These are phyloP conservation scores for Boletus vinaceobasis DNA, from an alignment of 768 basidiomycete species.

Conservation along the genomic window DNA sequence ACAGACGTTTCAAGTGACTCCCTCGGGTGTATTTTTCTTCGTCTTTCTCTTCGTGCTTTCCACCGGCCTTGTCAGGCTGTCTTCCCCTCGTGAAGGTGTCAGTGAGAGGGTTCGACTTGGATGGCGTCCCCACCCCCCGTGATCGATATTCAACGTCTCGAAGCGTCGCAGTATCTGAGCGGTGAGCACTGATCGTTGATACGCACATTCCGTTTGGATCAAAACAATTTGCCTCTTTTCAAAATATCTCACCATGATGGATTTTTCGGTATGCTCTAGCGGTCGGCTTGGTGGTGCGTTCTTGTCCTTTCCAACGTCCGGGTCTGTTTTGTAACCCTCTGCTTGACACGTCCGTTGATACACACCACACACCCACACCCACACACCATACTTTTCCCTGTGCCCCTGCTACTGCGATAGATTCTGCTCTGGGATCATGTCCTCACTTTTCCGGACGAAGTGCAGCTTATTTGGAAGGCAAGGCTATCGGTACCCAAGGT, in stretches of 20 bases:
- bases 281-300: slow-evolving; percentile 25
- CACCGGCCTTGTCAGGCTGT: background rate
- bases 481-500: slow-evolving; percentile 27
- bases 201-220: background rate
- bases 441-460: slow-evolving; percentile 34
- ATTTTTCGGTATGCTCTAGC: slow-evolving; percentile 3
- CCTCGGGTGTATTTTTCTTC: background rate
- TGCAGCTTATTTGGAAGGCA: slow-evolving; percentile 32
- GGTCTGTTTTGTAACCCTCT: background rate
- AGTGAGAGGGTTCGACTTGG: background rate
- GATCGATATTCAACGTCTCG: slow-evolving; percentile 3
- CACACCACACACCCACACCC: background rate
- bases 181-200: slow-evolving; percentile 13
- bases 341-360: background rate
- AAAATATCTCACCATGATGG: background rate
- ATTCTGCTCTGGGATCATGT: slow-evolving; percentile 34
- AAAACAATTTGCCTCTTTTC: background rate
- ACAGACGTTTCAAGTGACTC: background rate
- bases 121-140: slow-evolving; percentile 5
- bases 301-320: background rate
- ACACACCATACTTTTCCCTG: background rate
- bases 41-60: background rate
- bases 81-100: background rate
- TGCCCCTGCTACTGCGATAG: slow-evolving; percentile 10
- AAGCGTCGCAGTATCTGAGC: slow-evolving; percentile 23